Evolutionary conservation across 768 basidiomycete genomes (phyloP), one percentile per base, ranked within the genome.

Genomic region (Leccinum barrowsii): DNA sequence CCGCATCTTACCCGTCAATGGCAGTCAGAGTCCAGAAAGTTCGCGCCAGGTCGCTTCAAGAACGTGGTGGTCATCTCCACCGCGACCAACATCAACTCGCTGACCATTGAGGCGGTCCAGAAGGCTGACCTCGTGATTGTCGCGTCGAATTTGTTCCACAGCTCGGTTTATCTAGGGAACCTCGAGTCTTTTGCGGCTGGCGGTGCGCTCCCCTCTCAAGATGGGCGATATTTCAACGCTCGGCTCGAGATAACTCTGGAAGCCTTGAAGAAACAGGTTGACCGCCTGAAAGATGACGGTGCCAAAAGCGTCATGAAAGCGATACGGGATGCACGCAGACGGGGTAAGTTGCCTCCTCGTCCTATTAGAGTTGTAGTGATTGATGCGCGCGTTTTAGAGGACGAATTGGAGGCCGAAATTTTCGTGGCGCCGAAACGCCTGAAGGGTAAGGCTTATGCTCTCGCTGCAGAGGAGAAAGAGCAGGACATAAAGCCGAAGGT

Each of bases 1-100:
- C 86, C 92, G 7, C 95, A 98, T 75, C 78, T 98, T 55, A 88
- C 86, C 13, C 82, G 86, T 48, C 95, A 98, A 70, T 98, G 95
- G 95, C 82, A 82, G 17, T 87, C 87, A 6, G 95, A 98, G 71
- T 84, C 89, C 52, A 73, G 77, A 64, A 94, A 96, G 73, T 98
- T 98, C 72, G 80, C 82, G 6, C 77, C 77, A 1, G 69, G 66
- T 4, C 70, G 73, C 42, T 73, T 74, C 65, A 75, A 75, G 44
- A 78, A 77, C 7, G 82, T 88, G 17, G 76, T 89, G 48, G 80
- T 84, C 7, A 80, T 96, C 59, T 80, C 84, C 5, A 87, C 84
- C 0, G 85, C 87, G 30, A 68, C 82, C 4, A 85, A 89, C 59
- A 74, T 96, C 58, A 94, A 94, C 68, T 72, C 77, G 3, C 75